Conservation (phyloP, 805 yeast genomes). For the Hanseniaspora singularis region DNA sequence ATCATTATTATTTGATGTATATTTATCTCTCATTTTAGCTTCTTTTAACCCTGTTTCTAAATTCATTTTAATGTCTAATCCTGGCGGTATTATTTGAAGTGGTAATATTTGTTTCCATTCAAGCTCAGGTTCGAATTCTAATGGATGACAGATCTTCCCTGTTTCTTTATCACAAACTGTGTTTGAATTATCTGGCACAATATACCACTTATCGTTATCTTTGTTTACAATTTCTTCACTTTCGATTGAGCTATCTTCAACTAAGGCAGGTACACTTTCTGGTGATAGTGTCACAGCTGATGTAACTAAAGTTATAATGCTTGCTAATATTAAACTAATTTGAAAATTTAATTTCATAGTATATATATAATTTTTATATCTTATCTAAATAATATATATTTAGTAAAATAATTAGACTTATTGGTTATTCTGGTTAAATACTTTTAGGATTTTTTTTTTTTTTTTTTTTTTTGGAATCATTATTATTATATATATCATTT, state of each 20-base stretch:
- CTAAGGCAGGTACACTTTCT: constrained; percentile 2
- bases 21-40: constrained; percentile 44
- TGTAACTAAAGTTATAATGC: neutral
- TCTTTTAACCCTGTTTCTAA: constrained; percentile 58
- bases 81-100: constrained; percentile 72
- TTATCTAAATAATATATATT: too few species aligned
- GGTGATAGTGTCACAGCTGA: constrained; percentile 4
- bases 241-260: neutral
- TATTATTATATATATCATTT: too few species aligned
- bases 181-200: constrained; percentile 17
- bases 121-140: constrained; percentile 45
- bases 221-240: neutral
- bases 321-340: neutral
- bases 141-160: constrained; percentile 43
- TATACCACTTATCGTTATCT: constrained; percentile 16
- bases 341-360: neutral
- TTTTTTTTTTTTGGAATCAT: too few species aligned
- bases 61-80: constrained; percentile 59
- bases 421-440: too few species aligned
- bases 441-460: too few species aligned
- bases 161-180: constrained; percentile 31
- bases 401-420: too few species aligned
- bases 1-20: too few species aligned
- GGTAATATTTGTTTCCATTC: constrained; percentile 61
- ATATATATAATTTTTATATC: too few species aligned